Base-by-base conservation (phyloP, 208 protist species). In the Crithidia expoeki region DNA sequence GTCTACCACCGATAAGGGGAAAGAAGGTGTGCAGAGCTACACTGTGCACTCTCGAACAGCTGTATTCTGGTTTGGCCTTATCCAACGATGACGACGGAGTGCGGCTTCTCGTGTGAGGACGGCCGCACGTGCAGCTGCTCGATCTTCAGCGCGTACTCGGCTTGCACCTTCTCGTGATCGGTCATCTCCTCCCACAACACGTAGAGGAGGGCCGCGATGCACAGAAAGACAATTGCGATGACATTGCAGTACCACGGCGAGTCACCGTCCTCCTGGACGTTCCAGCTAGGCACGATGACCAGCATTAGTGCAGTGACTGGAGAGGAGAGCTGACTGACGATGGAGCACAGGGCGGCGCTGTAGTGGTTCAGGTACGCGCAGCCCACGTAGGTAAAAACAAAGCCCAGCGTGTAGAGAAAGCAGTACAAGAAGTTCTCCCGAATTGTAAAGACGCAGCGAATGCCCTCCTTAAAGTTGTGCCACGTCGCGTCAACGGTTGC, bases 281-380 rank as follows among this genome's bases (percentile, higher is more conserved):
- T 91, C 86, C 85, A 93, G 7, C 53, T 74, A 1, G 90, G 90
- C 19, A 91, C 66, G 44, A 94, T 62, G 17, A 95, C 80, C 2
- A 95, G 78, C 57, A 94, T 11, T 21, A 95, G 62, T 28, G 88
- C 90, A 11, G 90, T 93, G 23, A 94, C 53, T 0, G 90, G 90
- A 5, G 84, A 89, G 19, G 84, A 88, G 32, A 95, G 79, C 72
- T 95, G 90, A 16, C 65, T 85, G 51, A 95, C 82, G 50, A 94
- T 92, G 52, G 85, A 90, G 79, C 90, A 94, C 33, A 94, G 69
- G 9, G 86, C 81, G 0, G 90, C 86, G 67, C 87, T 93, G 76
- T 93, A 89, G 51, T 95, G 90, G 71, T 95, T 94, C n/a, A 95
- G 77, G 68, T 95, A 94, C 23, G 88, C 88, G 38, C 76, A 71